phyloP scores from a whole-genome alignment of 139 green algal species.

The Desmodesmus armatus region DNA sequence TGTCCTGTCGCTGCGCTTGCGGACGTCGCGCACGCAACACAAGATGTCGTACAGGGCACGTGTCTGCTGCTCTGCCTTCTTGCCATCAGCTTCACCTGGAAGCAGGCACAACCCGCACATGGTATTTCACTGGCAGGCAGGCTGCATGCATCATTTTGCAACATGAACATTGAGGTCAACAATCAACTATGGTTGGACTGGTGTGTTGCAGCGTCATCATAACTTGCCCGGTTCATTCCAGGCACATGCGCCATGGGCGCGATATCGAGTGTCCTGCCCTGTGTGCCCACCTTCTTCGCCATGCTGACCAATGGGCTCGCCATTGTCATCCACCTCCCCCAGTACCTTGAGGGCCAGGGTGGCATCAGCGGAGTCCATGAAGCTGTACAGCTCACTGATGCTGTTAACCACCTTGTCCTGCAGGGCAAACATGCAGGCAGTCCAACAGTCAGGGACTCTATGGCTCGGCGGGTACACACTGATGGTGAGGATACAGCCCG shows the following conservation, averaged over 20 bases:
- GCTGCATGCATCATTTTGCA: no score
- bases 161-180: no score
- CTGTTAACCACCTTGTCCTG: constrained; percentile 69
- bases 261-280: not conserved
- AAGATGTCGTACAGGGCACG: constrained; percentile 85
- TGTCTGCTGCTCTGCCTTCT: constrained; percentile 58
- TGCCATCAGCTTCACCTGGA: not conserved
- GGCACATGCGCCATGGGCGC: no score
- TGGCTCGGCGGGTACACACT: no score
- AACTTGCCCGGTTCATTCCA: no score
- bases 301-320: not conserved
- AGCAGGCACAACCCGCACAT: no score
- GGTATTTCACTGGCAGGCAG: no score
- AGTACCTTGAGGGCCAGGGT: constrained; percentile 72
- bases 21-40: constrained; percentile 88
- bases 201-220: no score
- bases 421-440: no score
- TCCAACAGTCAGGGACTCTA: no score
- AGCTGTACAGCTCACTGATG: constrained; percentile 83
- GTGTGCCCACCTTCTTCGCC: not conserved
- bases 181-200: no score
- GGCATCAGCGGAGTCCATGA: constrained; percentile 81
- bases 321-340: constrained; percentile 55
- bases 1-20: constrained; percentile 80
- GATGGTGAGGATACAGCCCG: no score